These are phyloP conservation scores for Mallotus japonicus DNA, from an alignment of 441 rosid genomes.

Conservation along the genomic window DNA sequence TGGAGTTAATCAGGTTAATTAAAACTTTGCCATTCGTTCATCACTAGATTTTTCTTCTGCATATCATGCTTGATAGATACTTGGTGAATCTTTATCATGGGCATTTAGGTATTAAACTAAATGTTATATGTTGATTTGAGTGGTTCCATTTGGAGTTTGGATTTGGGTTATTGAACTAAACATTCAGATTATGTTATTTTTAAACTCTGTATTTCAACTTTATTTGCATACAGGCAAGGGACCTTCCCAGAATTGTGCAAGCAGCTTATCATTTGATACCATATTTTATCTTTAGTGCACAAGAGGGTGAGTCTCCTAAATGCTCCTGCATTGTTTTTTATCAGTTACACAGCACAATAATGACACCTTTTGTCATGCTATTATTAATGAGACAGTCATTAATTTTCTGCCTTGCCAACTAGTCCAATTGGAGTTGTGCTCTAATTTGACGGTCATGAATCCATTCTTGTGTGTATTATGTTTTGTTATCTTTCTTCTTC, in stretches of 20 bases:
- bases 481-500: not conserved
- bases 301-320: slow-evolving; percentile 60
- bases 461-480: not conserved
- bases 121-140: not conserved
- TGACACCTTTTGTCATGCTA: not conserved
- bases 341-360: not conserved
- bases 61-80: not conserved
- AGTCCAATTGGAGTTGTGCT: not conserved
- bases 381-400: no score
- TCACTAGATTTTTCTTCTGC: not conserved
- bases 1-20: not conserved
- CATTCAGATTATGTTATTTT: not conserved
- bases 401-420: not conserved
- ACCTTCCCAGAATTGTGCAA: slow-evolving; percentile 78
- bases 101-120: not conserved
- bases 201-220: slow-evolving; percentile 6
- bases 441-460: not conserved
- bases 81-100: not conserved
- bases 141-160: not conserved
- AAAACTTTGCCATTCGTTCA: not conserved
- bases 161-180: not conserved
- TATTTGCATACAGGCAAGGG: slow-evolving; percentile 73
- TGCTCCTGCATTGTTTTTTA: slow-evolving; percentile 2
- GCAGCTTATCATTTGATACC: slow-evolving; percentile 78
- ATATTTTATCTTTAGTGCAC: slow-evolving; percentile 80